Base-by-base conservation (phyloP, 352 stramenopile genomes). In the Blastocystis hominis region DNA sequence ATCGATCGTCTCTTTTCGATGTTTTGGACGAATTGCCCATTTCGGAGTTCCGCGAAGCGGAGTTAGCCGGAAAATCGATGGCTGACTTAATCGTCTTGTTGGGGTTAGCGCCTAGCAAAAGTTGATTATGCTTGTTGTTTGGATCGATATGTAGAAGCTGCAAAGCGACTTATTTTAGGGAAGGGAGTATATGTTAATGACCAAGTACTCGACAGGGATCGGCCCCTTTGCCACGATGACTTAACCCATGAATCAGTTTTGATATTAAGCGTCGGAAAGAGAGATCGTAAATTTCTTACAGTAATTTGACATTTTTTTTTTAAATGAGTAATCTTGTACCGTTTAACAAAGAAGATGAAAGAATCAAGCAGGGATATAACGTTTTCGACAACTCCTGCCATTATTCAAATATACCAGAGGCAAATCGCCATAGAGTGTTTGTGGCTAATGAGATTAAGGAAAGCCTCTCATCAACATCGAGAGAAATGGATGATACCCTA, bases 121-220 rank as follows among this genome's bases (percentile, higher is more conserved):
- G 63, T 75, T 20, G 9, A 24, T 13, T 7, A 6, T 10, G 42
- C 0, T 30, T 30, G 13, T 20, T n/a, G 24, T 7, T 13, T 4
- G n/a, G 24, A 47, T 10, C 47, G 42, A 75, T 13, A 7, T 20
- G 34, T 75, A 75, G 56, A 42, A 13, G 72, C 86, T 30, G 86
- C 75, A 0, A 62, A 56, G 30, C 86, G 86, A n/a, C 75, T 89
- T 1, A 50, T 75, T 10, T 24, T 13, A 0, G 59, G 54, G 3
- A 50, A 53, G 24, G 86, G 86, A 36, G 59, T 89, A 10, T 66
- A 78, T 15, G 50, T 88, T 13, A 55, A 79, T 7, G 68, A 59
- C 9, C 54, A 42, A 2, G 30, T 50, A 2, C 15, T 89, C 10
- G n/a, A 30, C 24, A 30, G 24, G 24, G 24, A 30, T 30, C 24